Conservation (phyloP, 768 basidiomycete species). For the Sistotremastrum niveocremeum region DNA sequence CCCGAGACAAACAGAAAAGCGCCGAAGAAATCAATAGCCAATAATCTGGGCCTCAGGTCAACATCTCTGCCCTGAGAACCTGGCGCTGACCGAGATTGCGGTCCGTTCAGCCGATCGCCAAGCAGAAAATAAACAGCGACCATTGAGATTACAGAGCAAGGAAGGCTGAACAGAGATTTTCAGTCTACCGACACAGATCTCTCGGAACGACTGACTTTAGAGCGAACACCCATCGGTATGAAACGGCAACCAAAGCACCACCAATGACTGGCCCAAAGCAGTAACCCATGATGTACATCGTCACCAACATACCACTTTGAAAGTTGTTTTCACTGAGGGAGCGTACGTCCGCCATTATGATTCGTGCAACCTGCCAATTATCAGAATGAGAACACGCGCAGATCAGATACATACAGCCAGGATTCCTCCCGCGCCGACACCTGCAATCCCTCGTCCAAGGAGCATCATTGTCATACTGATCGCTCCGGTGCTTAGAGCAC, state of each 20-base stretch:
- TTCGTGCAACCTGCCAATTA: slow-evolving; percentile 18
- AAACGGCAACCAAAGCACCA: slow-evolving; percentile 24
- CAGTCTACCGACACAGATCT: not conserved
- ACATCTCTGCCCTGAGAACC: slow-evolving; percentile 6
- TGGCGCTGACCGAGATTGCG: slow-evolving; percentile 5
- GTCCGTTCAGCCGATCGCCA: slow-evolving; percentile 17
- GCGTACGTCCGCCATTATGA: slow-evolving; percentile 29
- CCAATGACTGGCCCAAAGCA: slow-evolving; percentile 31
- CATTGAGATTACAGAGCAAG: slow-evolving; percentile 22
- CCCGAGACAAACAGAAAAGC: slow-evolving; percentile 28
- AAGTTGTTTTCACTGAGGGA: slow-evolving; percentile 30
- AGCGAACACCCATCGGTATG: slow-evolving; percentile 41
- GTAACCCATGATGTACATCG: slow-evolving; percentile 30
- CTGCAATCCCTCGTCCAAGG: slow-evolving; percentile 34
- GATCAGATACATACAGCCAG: slow-evolving; percentile 12
- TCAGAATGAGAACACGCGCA: too few relatives aligned
- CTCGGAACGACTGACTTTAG: slow-evolving; percentile 29
- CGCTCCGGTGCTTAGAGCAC: slow-evolving; percentile 33
- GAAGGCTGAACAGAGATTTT: slow-evolving; percentile 19
- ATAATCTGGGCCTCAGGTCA: slow-evolving; percentile 15
- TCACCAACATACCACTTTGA: slow-evolving; percentile 26
- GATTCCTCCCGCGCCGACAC: slow-evolving; percentile 33
- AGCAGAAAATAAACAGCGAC: slow-evolving; percentile 28
- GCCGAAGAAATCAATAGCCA: slow-evolving; percentile 36
- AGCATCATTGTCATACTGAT: slow-evolving; percentile 32